These are phyloP conservation scores for Cladosporium sphaerospermum DNA, from an alignment of 2,329 filamentous ascomycete species.

Conservation along the genomic window DNA sequence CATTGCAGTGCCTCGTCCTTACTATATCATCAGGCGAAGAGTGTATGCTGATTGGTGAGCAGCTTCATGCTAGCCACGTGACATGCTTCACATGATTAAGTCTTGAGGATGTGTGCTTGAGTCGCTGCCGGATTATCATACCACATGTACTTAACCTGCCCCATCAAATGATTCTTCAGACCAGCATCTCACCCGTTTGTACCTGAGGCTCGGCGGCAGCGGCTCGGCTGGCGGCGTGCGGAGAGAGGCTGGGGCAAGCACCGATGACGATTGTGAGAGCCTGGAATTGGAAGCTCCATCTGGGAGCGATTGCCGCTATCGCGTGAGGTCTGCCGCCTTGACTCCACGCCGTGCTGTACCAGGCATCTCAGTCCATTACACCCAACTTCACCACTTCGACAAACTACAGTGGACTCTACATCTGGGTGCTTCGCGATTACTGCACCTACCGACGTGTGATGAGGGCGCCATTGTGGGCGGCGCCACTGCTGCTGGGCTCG, in stretches of 20 bases:
- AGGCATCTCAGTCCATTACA: not conserved
- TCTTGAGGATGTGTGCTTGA: too few relatives aligned
- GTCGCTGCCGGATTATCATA: too few relatives aligned
- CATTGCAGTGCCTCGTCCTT: too few relatives aligned
- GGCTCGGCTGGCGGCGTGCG: not conserved
- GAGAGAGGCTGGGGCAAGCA: conserved; percentile 8
- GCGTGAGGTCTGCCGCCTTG: not conserved
- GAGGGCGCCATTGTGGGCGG: conserved; percentile 9
- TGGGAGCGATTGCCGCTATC: conserved; percentile 5
- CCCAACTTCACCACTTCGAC: not conserved
- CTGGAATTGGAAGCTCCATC: not conserved
- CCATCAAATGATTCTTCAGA: too few relatives aligned
- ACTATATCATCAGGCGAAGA: too few relatives aligned
- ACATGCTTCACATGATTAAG: too few relatives aligned
- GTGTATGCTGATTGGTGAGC: too few relatives aligned
- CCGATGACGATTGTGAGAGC: conserved; percentile 5
- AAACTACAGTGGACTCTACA: too few relatives aligned
- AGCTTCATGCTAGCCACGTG: too few relatives aligned
- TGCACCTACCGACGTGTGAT: not conserved
- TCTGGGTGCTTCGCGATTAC: too few relatives aligned
- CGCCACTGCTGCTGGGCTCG: conserved; percentile 7
- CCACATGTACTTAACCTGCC: too few relatives aligned
- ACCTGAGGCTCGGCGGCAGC: conserved; percentile 10
- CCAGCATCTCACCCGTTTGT: not conserved
- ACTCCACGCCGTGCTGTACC: not conserved